Evolutionary conservation across 805 yeast genomes (phyloP), one percentile per base, ranked within the genome.

Genomic region (Osmozyma mogii): DNA sequence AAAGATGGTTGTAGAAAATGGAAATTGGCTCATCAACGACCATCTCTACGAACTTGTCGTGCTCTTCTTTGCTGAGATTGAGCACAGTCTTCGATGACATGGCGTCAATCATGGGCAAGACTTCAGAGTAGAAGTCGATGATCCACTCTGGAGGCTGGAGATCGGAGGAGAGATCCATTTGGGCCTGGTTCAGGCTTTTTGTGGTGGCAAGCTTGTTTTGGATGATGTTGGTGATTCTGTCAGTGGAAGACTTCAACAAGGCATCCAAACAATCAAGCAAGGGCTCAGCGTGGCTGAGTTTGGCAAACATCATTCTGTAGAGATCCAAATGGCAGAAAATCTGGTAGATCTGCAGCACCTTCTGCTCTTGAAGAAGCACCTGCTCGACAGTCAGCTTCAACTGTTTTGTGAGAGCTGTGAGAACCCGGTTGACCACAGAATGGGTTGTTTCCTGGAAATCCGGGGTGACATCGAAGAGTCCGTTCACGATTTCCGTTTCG

Each of bases 71-170:
- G 4, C 58, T 40, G 20, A 74, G 47, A 15, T 60, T 60, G 39
- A 79, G 45, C 6, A 76, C 47, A 3, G 68, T 57, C 5, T 50
- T 50, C 6, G 60, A 43, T 17, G 45, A 41, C 23, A 35, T 44
- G 34, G 40, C 36, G 36, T 73, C 75, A 37, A 81, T 66, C 2
- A 84, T 52, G 1, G 74, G 73, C 33, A 78, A 61, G 17, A 81
- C 59, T 10, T 74, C 79, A 0, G 72, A 58, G 27, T 80, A 66
- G 41, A 78, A 75, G n/a, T 73, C 78, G 28, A 70, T 60, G 14
- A 83, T 56, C 87, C 94, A 88, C 36, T 83, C 94, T 0, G 96
- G 95, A 4, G 94, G 77, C 36, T 78, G 72, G 14, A 83, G 58
- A 36, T 84, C 84, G 17, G 67, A 68, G 29, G 60, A 61, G 45